Conservation (phyloP, 2,329 filamentous ascomycete species). For the Grosmannia serpens region DNA sequence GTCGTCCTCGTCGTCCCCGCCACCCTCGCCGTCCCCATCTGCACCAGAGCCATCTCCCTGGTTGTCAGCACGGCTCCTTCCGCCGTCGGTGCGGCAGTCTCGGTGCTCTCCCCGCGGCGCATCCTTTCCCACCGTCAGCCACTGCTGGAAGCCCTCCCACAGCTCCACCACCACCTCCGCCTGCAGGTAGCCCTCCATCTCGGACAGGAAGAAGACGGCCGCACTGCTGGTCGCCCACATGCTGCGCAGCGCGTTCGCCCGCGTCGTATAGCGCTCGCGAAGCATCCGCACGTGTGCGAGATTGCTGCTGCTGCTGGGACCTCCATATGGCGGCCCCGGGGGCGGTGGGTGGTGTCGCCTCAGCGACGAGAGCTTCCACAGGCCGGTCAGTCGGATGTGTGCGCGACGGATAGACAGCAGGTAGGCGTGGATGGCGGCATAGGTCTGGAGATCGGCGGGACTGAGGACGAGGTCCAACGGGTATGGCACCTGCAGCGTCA, state of each 20-base stretch:
- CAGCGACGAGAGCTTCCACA: conserved; percentile 78
- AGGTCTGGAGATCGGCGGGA: conserved; percentile 61
- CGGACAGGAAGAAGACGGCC: conserved; percentile 78
- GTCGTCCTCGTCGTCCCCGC: conserved; percentile 20
- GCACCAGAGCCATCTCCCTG: not conserved
- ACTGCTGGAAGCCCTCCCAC: conserved; percentile 68
- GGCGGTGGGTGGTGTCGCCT: conserved; percentile 68
- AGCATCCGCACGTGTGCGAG: conserved; percentile 36
- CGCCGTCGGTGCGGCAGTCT: not conserved
- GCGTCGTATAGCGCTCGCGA: conserved; percentile 50
- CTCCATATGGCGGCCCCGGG: conserved; percentile 50
- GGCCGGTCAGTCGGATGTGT: conserved; percentile 68
- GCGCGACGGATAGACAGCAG: conserved; percentile 75
- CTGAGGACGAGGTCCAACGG: conserved; percentile 84
- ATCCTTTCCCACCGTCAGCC: conserved; percentile 46
- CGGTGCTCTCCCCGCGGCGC: conserved; percentile 13
- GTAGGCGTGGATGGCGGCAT: conserved; percentile 79
- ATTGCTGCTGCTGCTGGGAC: conserved; percentile 28
- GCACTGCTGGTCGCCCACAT: conserved; percentile 87
- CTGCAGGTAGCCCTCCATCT: conserved; percentile 80
- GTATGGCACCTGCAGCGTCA: conserved; percentile 62
- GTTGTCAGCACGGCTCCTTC: not conserved
- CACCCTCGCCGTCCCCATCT: conserved; percentile 4
- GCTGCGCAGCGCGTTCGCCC: conserved; percentile 60
- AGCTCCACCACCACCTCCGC: conserved; percentile 74